A percentile compares a stretch with the other conserved stretches of the same genome.
Evolutionary conservation across 2,329 filamentous ascomycete genomes (phyloP).

Genomic region (Aspergillus bombycis): DNA sequence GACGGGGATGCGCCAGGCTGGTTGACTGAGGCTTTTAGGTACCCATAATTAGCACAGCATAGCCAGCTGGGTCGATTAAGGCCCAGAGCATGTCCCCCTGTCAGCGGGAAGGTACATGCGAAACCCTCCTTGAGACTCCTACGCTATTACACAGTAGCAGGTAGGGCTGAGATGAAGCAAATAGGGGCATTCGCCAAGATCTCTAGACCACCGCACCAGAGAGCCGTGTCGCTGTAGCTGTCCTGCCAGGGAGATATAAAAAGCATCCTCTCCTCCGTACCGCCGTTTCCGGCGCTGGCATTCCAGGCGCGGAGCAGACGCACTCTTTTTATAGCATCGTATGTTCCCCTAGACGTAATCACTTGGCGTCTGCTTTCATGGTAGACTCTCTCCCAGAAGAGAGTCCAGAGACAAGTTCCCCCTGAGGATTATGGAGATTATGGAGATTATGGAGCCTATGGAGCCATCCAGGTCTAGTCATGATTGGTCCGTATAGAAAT

Average conservation of each 20-base stretch:
- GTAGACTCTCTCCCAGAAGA: background rate
- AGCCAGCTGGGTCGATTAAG: background rate
- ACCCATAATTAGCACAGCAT: background rate
- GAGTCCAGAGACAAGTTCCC: background rate
- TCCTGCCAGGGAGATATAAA: too few relatives aligned
- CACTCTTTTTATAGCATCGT: background rate
- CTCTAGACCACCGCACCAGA: too few relatives aligned
- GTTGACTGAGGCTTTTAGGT: background rate
- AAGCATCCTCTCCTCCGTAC: too few relatives aligned
- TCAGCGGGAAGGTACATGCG: too few relatives aligned
- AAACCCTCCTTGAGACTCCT: too few relatives aligned
- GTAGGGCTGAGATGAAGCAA: too few relatives aligned
- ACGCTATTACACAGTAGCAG: too few relatives aligned
- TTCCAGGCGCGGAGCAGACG: background rate
- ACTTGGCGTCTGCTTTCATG: background rate
- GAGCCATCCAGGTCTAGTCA: background rate
- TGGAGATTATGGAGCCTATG: background rate
- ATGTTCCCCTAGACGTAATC: background rate
- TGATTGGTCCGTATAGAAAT: background rate
- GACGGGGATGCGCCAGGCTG: too few relatives aligned
- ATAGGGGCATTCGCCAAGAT: too few relatives aligned
- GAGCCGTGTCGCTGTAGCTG: too few relatives aligned
- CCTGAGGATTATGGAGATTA: background rate
- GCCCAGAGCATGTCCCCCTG: too few relatives aligned
- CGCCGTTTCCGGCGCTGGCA: background rate